A percentile compares a stretch with the other conserved stretches of the same genome.
phyloP scores from a whole-genome alignment of 1,139 yeast species.

The Geotrichum fermentans region DNA sequence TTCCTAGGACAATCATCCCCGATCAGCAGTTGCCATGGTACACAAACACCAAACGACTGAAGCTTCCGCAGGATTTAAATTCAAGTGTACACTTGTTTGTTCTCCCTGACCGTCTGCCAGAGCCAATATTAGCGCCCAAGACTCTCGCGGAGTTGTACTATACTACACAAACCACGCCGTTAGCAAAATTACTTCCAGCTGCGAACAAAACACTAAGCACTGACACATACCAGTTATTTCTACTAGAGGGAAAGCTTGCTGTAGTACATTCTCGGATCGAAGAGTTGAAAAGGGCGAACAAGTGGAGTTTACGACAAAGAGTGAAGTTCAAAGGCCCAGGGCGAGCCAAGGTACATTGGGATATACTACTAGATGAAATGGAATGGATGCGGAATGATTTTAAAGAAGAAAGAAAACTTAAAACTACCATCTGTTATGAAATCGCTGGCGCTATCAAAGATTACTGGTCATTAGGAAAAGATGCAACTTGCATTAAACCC shows the following conservation, averaged over 20 bases:
- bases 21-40: constrained; percentile 21
- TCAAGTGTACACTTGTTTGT: constrained; percentile 33
- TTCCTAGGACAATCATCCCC: constrained; percentile 14
- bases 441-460: constrained; percentile 71
- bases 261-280: constrained; percentile 88
- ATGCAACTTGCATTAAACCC: constrained; percentile 53
- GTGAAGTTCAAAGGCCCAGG: constrained; percentile 66
- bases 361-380: constrained; percentile 67
- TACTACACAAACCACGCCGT: constrained; percentile 80
- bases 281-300: constrained; percentile 77
- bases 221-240: constrained; percentile 75
- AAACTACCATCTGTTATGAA: constrained; percentile 61
- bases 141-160: constrained; percentile 84
- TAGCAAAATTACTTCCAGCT: constrained; percentile 73
- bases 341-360: constrained; percentile 60
- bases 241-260: constrained; percentile 86
- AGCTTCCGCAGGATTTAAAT: constrained; percentile 21
- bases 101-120: constrained; percentile 38
- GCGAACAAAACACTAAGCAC: constrained; percentile 84
- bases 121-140: constrained; percentile 32
- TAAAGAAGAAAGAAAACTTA: constrained; percentile 63
- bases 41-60: constrained; percentile 21
- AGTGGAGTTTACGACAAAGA: constrained; percentile 92
- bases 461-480: constrained; percentile 71
- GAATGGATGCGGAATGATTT: constrained; percentile 83